Evolutionary conservation across 2,329 filamentous ascomycete genomes (phyloP).

Genomic region (Claviceps sp.): DNA sequence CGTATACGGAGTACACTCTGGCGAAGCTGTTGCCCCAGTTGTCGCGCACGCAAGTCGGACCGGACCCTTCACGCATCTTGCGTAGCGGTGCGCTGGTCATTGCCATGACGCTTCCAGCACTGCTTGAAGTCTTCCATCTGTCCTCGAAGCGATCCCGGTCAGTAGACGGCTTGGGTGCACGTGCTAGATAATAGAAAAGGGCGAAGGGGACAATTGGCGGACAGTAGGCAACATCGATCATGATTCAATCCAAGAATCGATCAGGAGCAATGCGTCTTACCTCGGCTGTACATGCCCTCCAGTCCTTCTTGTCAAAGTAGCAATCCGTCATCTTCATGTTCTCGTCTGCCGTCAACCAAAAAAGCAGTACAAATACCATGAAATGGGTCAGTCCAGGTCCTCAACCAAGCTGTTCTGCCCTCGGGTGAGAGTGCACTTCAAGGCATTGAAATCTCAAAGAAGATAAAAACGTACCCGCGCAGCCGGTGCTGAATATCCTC

Average conservation of each 20-base stretch:
- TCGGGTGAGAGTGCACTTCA: too few species aligned
- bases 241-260: too few species aligned
- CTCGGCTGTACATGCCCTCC: constrained; percentile 78
- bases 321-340: constrained; percentile 88
- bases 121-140: constrained; percentile 83
- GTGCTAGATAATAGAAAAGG: background rate
- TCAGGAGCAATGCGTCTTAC: constrained; percentile 35
- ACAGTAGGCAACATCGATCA: background rate
- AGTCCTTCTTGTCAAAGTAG: constrained; percentile 92
- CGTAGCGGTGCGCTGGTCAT: constrained; percentile 66
- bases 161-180: background rate
- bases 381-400: constrained; percentile 1
- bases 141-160: background rate
- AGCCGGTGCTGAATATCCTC: constrained; percentile 93
- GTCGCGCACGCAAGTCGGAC: background rate
- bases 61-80: constrained; percentile 49
- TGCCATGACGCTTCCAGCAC: constrained; percentile 86
- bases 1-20: too few species aligned
- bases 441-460: background rate
- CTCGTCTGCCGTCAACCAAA: constrained; percentile 45
- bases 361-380: background rate
- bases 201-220: too few species aligned
- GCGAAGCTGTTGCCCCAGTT: background rate
- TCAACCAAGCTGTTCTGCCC: background rate
- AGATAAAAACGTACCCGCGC: constrained; percentile 48